Base-by-base conservation (phyloP, 805 yeast genomes). In the Saccharomycopsis guyanensis region DNA sequence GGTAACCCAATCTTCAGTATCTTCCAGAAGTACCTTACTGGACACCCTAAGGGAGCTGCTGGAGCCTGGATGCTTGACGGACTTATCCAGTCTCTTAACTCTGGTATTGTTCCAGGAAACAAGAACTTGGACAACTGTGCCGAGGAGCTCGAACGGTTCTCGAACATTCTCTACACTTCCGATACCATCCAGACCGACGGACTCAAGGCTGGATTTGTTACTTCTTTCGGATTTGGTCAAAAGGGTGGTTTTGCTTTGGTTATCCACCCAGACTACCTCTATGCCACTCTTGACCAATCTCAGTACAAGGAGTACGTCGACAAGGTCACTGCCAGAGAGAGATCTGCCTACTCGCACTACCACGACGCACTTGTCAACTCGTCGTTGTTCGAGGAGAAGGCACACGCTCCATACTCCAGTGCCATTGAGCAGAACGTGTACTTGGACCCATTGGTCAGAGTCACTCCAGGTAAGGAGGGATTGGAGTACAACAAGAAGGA, bases 1-100 rank as follows among this genome's bases (percentile, higher is more conserved):
- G 99, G 99, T 71, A 94, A 93, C 72, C 95, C 98, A 53, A 89
- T 94, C 42, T 75, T 83, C 57, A 97, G 97, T 78, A 94, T 93
- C 46, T 91, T 94, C 95, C 99, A 93, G 72, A 93, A 93, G 71
- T 93, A 77, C 80, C 78, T 93, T 63, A 93, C 99, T 59, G 99
- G 99, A 71, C 99, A 93, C 75, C 98, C 98, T 60, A 93, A 93
- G 85, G 99, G 99, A 78, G 98, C 98, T 59, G 99, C 99, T 49
- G 99, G 97, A 76, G 97, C 99, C 49, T 93, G 98, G 98, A 93
- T 93, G 98, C 71, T 93, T 77, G 94, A 93, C 68, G 99, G 99
- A 69, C 96, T 87, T 48, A 71, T 93, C 57, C 99, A 93, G 73
- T 81, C 89, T 57, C 73, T 93, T 65, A 84, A 86, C 71, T 66